phyloP scores from a whole-genome alignment of 2,329 filamentous ascomycete species.

The Sporothrix globosa region DNA sequence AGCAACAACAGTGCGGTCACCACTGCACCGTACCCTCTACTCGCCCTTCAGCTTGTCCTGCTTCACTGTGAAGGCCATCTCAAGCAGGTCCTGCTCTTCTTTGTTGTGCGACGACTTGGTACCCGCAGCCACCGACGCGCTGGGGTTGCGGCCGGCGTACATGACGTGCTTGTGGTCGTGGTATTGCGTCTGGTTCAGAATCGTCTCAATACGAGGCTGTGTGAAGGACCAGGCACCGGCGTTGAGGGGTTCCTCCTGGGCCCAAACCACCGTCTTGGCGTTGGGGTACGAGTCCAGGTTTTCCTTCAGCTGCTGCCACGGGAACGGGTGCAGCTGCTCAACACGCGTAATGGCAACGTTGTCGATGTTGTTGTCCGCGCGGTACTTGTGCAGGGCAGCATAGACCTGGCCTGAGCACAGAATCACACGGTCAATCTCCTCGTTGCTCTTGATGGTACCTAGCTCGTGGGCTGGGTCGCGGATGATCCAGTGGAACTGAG shows the following conservation, averaged over 20 bases:
- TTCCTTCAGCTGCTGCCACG: constrained; percentile 94
- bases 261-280: constrained; percentile 96
- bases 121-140: constrained; percentile 90
- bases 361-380: constrained; percentile 80
- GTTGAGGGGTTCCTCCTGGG: constrained; percentile 96
- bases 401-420: constrained; percentile 96
- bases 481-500: constrained; percentile 97
- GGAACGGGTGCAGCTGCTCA: constrained; percentile 98
- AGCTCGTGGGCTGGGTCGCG: constrained; percentile 81
- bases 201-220: constrained; percentile 95
- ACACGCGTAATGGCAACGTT: constrained; percentile 93
- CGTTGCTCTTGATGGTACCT: constrained; percentile 72
- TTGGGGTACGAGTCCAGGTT: constrained; percentile 98
- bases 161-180: constrained; percentile 95
- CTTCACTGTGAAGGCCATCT: constrained; percentile 65
- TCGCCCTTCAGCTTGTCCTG: constrained; percentile 72
- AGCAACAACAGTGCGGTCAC: constrained; percentile 8
- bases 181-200: constrained; percentile 89
- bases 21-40: constrained; percentile 44
- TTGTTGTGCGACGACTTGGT: constrained; percentile 85
- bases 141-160: constrained; percentile 93
- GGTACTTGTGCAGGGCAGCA: constrained; percentile 86
- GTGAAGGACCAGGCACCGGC: constrained; percentile 95
- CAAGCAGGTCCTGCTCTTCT: constrained; percentile 85
- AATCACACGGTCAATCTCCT: constrained; percentile 91